Percentiles rank a stretch among this genome's conserved stretches.
phyloP scores from a whole-genome alignment of 1,139 yeast species.

The Saccharomycopsis hybrid region DNA sequence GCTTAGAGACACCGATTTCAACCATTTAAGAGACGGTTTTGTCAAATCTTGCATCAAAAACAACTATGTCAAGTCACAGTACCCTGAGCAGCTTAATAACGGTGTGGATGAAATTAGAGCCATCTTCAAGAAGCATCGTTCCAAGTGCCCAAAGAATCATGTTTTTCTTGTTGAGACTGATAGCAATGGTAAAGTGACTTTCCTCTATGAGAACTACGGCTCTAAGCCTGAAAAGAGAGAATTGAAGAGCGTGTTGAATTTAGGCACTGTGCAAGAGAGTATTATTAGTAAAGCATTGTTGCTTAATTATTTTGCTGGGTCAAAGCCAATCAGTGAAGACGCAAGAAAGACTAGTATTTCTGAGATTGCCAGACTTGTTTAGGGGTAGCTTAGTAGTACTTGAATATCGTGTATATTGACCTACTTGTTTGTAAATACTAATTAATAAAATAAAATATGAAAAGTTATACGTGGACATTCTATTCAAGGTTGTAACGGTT shows the following conservation, averaged over 20 bases:
- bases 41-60: slow-evolving; percentile 55
- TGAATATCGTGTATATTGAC: too few species aligned
- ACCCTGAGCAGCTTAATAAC: slow-evolving; percentile 30
- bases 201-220: slow-evolving; percentile 37
- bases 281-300: slow-evolving; percentile 47
- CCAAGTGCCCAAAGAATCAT: slow-evolving; percentile 58
- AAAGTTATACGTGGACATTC: too few species aligned
- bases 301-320: slow-evolving; percentile 55
- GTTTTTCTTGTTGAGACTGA: slow-evolving; percentile 45
- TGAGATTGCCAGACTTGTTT: slow-evolving; percentile 24
- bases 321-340: slow-evolving; percentile 47
- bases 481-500: too few species aligned
- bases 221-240: slow-evolving; percentile 32
- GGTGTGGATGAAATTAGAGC: slow-evolving; percentile 46
- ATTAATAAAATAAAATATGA: too few species aligned
- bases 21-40: slow-evolving; percentile 84
- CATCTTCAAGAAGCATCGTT: slow-evolving; percentile 38
- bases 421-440: too few species aligned
- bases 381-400: too few species aligned
- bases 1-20: slow-evolving; percentile 81
- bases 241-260: slow-evolving; percentile 28
- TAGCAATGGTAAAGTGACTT: slow-evolving; percentile 38
- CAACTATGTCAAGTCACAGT: slow-evolving; percentile 34
- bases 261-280: slow-evolving; percentile 35
- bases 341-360: slow-evolving; percentile 29